Conservation (phyloP, 768 basidiomycete genomes). For the Gyrodon lividus region DNA sequence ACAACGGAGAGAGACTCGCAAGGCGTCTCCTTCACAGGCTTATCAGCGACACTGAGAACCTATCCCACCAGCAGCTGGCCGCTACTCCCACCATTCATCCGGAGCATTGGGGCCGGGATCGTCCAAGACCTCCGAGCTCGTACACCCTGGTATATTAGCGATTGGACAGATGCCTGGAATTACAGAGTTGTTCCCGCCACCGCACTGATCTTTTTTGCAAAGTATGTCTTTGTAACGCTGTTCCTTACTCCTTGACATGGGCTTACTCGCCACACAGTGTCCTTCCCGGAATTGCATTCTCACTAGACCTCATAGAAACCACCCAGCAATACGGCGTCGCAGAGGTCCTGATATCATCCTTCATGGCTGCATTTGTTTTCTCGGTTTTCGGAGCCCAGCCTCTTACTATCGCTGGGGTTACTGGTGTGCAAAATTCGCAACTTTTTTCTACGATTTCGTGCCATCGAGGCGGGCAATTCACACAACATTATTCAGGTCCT, state of each 20-base stretch:
- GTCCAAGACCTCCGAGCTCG: conserved; percentile 66
- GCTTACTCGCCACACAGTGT: conserved; percentile 43
- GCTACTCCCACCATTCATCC: conserved; percentile 17
- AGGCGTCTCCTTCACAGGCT: not conserved
- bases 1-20: not conserved
- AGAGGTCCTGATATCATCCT: conserved; percentile 80
- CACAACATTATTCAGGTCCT: conserved; percentile 53
- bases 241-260: not conserved
- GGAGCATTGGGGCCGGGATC: conserved; percentile 58
- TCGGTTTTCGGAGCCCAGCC: conserved; percentile 89
- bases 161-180: conserved; percentile 92
- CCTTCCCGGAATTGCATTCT: conserved; percentile 91
- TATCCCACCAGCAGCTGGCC: not conserved
- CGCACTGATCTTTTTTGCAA: conserved; percentile 81
- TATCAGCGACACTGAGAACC: conserved; percentile 1
- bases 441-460: not conserved
- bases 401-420: conserved; percentile 88
- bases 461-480: not conserved
- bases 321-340: conserved; percentile 87
- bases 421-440: conserved; percentile 44
- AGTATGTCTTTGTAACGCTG: conserved; percentile 44
- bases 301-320: conserved; percentile 88
- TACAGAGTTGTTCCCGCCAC: conserved; percentile 89
- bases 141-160: conserved; percentile 75
- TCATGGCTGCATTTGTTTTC: conserved; percentile 88